A percentile compares a stretch with the other conserved stretches of the same genome.
phyloP scores from a whole-genome alignment of 2,329 filamentous ascomycete species.

The Lasiodiplodia sp. region DNA sequence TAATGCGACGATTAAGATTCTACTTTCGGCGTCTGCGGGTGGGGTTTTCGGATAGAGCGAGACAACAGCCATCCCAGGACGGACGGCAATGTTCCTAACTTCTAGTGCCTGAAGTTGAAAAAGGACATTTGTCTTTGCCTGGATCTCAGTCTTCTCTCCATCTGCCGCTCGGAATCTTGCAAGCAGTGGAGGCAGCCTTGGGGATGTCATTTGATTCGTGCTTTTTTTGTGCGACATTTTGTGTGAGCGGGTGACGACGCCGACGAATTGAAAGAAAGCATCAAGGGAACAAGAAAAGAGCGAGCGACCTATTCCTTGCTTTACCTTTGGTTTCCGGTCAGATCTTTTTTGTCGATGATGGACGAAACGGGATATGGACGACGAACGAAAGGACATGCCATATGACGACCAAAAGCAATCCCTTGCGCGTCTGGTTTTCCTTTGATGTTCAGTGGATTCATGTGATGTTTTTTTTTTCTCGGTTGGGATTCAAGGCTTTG shows the following conservation, averaged over 20 bases:
- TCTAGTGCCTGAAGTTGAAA: slow-evolving; percentile 20
- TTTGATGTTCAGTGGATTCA: slow-evolving; percentile 26
- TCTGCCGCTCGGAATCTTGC: slow-evolving; percentile 7
- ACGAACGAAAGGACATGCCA: slow-evolving; percentile 25
- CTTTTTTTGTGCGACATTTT: slow-evolving; percentile 5
- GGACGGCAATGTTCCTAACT: slow-evolving; percentile 17
- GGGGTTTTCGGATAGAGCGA: slow-evolving; percentile 13
- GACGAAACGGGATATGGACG: slow-evolving; percentile 18
- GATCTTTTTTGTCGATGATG: slow-evolving; percentile 23
- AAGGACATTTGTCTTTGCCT: slow-evolving; percentile 1
- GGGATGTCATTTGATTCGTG: slow-evolving; percentile 18
- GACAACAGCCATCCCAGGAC: neutral
- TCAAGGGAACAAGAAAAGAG: slow-evolving; percentile 25
- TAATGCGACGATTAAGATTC: slow-evolving; percentile 16
- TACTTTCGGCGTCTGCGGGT: slow-evolving; percentile 17
- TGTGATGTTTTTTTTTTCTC: neutral
- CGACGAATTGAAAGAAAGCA: slow-evolving; percentile 24
- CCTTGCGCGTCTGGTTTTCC: slow-evolving; percentile 24
- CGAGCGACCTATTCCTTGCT: slow-evolving; percentile 12
- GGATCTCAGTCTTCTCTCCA: slow-evolving; percentile 1
- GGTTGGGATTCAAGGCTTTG: neutral
- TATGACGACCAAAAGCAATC: slow-evolving; percentile 26
- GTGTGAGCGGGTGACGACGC: slow-evolving; percentile 12
- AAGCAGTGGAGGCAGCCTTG: slow-evolving; percentile 12
- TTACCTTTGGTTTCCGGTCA: slow-evolving; percentile 6